Percentiles rank a stretch among this genome's conserved stretches.
These are phyloP conservation scores for Phyllostachys edulis DNA, from an alignment of 176 grass and related monocot species.

Conservation along the genomic window DNA sequence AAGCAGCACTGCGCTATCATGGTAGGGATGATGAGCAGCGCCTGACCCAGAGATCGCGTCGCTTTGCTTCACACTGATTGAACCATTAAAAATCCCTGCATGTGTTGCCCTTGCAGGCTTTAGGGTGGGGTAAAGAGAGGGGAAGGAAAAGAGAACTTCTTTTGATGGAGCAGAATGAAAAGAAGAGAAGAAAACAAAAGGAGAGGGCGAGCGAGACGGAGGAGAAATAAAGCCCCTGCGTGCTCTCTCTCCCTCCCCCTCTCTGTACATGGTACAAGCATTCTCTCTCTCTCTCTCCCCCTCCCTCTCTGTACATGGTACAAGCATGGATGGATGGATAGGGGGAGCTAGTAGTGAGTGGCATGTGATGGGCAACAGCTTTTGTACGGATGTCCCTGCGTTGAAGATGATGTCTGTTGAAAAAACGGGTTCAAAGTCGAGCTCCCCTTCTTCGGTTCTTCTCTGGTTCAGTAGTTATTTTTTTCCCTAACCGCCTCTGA, in stretches of 20 bases:
- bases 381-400: constrained; percentile 33
- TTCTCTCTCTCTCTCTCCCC: no score
- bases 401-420: constrained; percentile 29
- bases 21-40: constrained; percentile 28
- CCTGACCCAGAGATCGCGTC: constrained; percentile 21
- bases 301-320: background rate
- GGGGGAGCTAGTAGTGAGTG: constrained; percentile 23
- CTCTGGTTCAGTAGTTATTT: background rate
- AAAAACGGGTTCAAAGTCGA: constrained; percentile 36
- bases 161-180: constrained; percentile 67
- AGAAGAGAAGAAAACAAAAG: constrained; percentile 67
- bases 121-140: constrained; percentile 6
- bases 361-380: constrained; percentile 60
- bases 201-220: background rate
- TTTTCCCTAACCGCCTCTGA: background rate
- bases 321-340: constrained; percentile 15
- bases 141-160: constrained; percentile 42
- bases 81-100: constrained; percentile 33
- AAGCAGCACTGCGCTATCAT: constrained; percentile 21
- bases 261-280: background rate
- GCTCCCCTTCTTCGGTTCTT: background rate
- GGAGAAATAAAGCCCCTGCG: background rate
- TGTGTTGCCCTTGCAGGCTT: constrained; percentile 47
- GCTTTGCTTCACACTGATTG: constrained; percentile 34
- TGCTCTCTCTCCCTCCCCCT: background rate